Base-by-base conservation (phyloP, 2,329 filamentous ascomycete genomes). In the Colletotrichum godetiae region DNA sequence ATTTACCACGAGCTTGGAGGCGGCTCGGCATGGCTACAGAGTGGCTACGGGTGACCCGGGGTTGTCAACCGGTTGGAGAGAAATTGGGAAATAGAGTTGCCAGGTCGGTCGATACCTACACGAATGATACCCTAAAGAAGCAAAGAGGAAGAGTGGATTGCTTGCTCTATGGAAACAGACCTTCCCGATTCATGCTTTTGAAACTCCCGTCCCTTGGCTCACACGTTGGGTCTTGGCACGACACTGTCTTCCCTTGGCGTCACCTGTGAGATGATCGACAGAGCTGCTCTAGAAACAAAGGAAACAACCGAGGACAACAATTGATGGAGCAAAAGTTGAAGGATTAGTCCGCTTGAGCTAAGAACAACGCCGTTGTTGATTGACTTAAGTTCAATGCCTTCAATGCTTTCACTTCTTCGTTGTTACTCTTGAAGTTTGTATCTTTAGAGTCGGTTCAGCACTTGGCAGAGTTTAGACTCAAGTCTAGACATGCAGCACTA, bases 131-230 rank as follows among this genome's bases (percentile, higher is more conserved):
- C 22, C 27, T 49, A 11, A 19, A 55, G 59, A 29, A 53, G 46
- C 42, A 57, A 24, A 49, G 52, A 42, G 19, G 46, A 24, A 46
- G 27, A 42, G 55, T 55, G 37, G 42, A 31, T 35, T 61, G 55
- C 42, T 65, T 11, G 15, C 56, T 71, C 27, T 53, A 1, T 27
- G 27, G 27, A 10, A 33, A 57, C 37, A 49, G 49, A 57, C 60
- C 71, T 61, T 57, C 67, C 71, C 33, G 56, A 66, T 71, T 57
- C 60, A 73, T 71, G 60, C 52, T 60, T 57, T 60, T 66, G 67
- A 73, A 73, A 71, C 71, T 57, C 61, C 56, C 42, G 71, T 71
- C 12, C 67, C 67, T 71, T 73, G 61, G 67, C 60, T 61, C 46
- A 61, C 55, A 71, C 29, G n/a, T 53, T 65, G 55, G 10, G 37